Base-by-base conservation (phyloP, 2,329 filamentous ascomycete species). In the Diplodia corticola region DNA sequence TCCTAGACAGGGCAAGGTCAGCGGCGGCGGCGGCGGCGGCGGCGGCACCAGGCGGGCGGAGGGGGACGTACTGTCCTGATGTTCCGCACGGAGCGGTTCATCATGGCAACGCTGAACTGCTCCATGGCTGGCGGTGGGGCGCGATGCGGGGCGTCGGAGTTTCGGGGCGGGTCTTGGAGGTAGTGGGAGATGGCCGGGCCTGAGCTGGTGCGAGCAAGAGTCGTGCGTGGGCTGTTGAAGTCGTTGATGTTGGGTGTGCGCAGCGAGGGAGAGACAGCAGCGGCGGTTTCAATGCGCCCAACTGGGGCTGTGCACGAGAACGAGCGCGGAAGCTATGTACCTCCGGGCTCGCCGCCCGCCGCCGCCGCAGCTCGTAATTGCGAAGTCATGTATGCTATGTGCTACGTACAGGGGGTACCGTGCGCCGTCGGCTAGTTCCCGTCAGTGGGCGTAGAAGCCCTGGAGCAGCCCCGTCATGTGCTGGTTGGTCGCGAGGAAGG, bases 11-110 rank as follows among this genome's bases (percentile, higher is more conserved):
- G 33, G 7, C 50, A 50, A 20, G 35, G 68, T 76, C 68, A 73
- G 68, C 26, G 12, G 22, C 37, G 15, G 15, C 7, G 37, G 15
- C 68, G 73, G 68, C 26, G 12, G 22, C 37, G 15, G 15, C 7
- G 37, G 15, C n/a, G n/a, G 60, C 13, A 26, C 40, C 59, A 12
- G 33, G 48, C 22, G 60, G 35, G 46, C 30, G 48, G 49, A 33
- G 30, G 63, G 61, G 59, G 59, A 76, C 87, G 72, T 82, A 93
- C 92, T 75, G 90, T 92, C 82, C 92, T 93, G 82, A 97, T 93
- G 74, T 87, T 90, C 70, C 92, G 89, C 75, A 96, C 87, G 75
- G 92, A 93, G 81, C 92, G 88, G 82, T 94, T 95, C 80, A 89
- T 88, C 85, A 87, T 85, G 53, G 86, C 86, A 67, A 81, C 79